Evolutionary conservation across 1,284 basidiomycete species (phyloP).

Genomic region (Pseudozyma hubeiensis): DNA sequence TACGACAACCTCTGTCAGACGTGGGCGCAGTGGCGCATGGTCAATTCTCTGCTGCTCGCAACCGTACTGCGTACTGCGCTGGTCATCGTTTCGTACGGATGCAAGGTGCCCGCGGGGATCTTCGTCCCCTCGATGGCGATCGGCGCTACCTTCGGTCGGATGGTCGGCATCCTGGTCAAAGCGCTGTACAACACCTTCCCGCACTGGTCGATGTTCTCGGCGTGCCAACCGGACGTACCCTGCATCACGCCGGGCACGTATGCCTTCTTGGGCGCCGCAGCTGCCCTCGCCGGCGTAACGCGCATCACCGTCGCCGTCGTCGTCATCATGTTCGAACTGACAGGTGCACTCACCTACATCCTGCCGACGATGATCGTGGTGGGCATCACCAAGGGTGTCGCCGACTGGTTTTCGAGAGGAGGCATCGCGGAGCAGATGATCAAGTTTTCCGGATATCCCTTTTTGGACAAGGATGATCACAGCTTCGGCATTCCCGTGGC

Average conservation of each 20-base stretch:
- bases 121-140: conserved; percentile 97
- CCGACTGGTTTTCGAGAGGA: conserved; percentile 90
- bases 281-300: conserved; percentile 78
- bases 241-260: conserved; percentile 96
- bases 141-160: conserved; percentile 93
- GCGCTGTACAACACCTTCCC: conserved; percentile 87
- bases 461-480: conserved; percentile 83
- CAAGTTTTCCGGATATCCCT: conserved; percentile 94
- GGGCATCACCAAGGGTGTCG: conserved; percentile 94
- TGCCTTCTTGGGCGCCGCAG: conserved; percentile 52
- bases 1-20: conserved; percentile 95
- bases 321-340: conserved; percentile 99
- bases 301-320: conserved; percentile 97
- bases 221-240: conserved; percentile 88
- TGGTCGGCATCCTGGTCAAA: conserved; percentile 86
- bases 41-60: conserved; percentile 89
- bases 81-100: conserved; percentile 93
- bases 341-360: conserved; percentile 96
- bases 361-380: conserved; percentile 98
- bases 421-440: conserved; percentile 99
- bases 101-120: conserved; percentile 95
- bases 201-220: conserved; percentile 83
- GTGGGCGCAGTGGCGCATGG: conserved; percentile 91
- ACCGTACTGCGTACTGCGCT: conserved; percentile 87
- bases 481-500: conserved; percentile 89